These are phyloP conservation scores for Catharanthus roseus DNA, from an alignment of 257 asterid genomes.

Conservation along the genomic window DNA sequence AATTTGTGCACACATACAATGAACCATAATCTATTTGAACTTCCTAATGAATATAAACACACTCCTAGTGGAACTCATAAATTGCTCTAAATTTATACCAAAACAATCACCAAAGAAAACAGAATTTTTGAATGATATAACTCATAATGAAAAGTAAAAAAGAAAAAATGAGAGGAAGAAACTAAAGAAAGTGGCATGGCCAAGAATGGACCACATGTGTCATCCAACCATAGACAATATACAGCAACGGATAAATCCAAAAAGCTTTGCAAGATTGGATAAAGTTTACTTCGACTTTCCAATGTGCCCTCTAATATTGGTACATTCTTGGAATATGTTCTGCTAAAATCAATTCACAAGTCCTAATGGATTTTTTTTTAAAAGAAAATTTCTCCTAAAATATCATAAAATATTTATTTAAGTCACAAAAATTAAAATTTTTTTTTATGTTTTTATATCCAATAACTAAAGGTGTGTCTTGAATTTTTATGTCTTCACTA, in stretches of 20 bases:
- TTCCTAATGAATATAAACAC: not conserved
- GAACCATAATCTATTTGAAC: not conserved
- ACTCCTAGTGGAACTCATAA: not conserved
- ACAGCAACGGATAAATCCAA: constrained; percentile 23
- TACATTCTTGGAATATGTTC: constrained; percentile 12
- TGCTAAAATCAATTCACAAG: not conserved
- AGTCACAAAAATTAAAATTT: no score
- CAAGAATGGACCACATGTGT: constrained; percentile 13
- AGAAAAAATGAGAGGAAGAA: no score
- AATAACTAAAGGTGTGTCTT: no score
- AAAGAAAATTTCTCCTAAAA: no score
- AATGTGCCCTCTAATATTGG: constrained; percentile 9
- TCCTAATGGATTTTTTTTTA: not conserved
- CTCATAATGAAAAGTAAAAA: not conserved
- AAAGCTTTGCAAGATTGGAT: constrained; percentile 10
- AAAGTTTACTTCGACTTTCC: constrained; percentile 9
- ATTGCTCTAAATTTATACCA: not conserved
- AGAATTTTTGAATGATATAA: not conserved
- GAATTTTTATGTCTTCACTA: no score
- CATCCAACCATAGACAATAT: constrained; percentile 8
- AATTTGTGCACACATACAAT: not conserved
- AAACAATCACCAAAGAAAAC: not conserved
- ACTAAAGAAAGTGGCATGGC: no score
- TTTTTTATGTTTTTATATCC: no score
- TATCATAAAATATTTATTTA: no score